Base-by-base conservation (phyloP, 2,329 filamentous ascomycete species). In the Penicillium sp. region DNA sequence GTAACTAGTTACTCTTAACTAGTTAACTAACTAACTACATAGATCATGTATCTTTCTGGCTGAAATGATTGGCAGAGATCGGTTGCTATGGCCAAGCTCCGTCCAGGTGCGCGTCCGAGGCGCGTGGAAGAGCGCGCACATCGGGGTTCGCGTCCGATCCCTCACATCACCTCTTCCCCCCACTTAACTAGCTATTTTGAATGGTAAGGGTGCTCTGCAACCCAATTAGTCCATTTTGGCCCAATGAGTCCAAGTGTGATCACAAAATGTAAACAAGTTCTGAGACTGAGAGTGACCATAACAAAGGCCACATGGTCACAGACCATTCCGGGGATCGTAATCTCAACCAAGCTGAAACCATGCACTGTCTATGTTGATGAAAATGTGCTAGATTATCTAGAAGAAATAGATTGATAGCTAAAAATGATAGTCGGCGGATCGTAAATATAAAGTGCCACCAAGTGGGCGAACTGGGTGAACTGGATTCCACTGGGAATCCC, bases 81-180 rank as follows among this genome's bases (percentile, higher is more conserved):
- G 28, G 44, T 49, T 52, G 57, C 39, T 27, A 46, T 52, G 57
- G 59, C 57, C 48, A 51, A 52, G 58, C 53, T 57, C 49, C 15
- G 15, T 23, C 20, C 20, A 23, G 20, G 4, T 18, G 39, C 54
- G 57, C 58, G 57, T 53, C 45, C 35, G n/a, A 39, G 46, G 49
- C 58, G 56, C 59, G 59, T 55, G 35, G n/a, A 10, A 35, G 40
- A 50, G 55, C 53, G 53, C 44, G 32, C 32, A 8, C 32, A n/a
- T 32, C 29, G 29, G 4, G 9, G 37, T 24, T 49, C 47, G 47
- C 42, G 47, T 49, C 47, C 6, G 37, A 29, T 42, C 20, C 32
- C n/a, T 44, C 13, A 12, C 1, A 15, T 37, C 25, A 20, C 10
- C 10, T 13, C 4, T 4, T 23, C 41, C 20, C 28, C 42, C 35